Base-by-base conservation (phyloP, 2,329 filamentous ascomycete genomes). In the Xylaria sp. region DNA sequence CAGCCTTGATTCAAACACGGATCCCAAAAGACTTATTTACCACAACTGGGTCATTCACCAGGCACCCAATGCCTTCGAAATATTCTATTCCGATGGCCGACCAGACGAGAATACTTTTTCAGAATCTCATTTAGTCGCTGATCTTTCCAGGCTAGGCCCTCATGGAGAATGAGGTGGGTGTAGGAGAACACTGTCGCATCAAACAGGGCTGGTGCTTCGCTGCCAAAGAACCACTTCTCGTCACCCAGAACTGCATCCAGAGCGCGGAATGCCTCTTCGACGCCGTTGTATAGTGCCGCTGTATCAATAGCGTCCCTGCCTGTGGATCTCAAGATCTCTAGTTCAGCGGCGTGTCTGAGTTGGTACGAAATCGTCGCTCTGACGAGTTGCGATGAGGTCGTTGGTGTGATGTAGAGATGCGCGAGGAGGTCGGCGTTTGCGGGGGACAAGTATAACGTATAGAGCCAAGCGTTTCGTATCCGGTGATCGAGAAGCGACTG, bases 101-200 rank as follows among this genome's bases (percentile, higher is more conserved):
- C 86, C 70, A 97, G 82, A 73, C 89, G 90, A 7, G 83, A 82
- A 73, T 89, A 86, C 66, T 81, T 82, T 60, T 78, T 79, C 66
- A 97, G 76, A 59, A 87, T 81, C 63, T 86, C 83, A 15, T 79
- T 83, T 60, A 97, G 80, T 61, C 84, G 82, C 68, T 85, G 85
- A 65, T 92, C 88, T 66, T 82, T 83, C 92, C 92, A 94, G 1
- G 80, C 83, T 71, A 93, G 70, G 8, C 69, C 68, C 75, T 89
- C 85, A 67, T 92, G 89, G 60, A 97, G 80, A 60, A 98, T 83
- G 59, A 97, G 82, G 78, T 97, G 89, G 0, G 93, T 94, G 79
- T 97, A 99, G 3, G 93, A 90, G 81, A 97, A 98, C 2, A 98
- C 88, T 62, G 89, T 89, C 7, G 95, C 94, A 80, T 99, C 96